Evolutionary conservation across 23 red algal genomes (phyloP).

Genomic region (Cyanidioschyzon merolae): DNA sequence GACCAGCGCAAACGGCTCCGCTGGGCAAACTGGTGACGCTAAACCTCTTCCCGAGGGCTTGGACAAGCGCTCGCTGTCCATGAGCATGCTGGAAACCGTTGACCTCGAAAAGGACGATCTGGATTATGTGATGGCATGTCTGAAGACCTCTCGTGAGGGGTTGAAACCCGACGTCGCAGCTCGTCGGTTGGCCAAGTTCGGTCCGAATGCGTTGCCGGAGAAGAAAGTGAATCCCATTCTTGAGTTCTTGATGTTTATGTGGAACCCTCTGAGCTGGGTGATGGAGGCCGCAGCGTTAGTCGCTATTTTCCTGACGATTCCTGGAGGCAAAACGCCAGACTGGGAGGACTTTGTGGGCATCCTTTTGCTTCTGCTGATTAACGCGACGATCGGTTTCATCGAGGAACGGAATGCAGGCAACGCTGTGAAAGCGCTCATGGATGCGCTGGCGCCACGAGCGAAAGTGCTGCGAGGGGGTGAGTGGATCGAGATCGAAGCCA

Average conservation of each 20-base stretch:
- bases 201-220: constrained; percentile 41
- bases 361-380: constrained; percentile 30
- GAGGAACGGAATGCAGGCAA: constrained; percentile 35
- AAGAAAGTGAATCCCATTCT: constrained; percentile 32
- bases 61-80: constrained; percentile 13
- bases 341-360: constrained; percentile 37
- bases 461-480: constrained; percentile 21
- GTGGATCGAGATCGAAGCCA: constrained; percentile 31
- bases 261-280: constrained; percentile 32
- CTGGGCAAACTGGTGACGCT: not conserved
- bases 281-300: constrained; percentile 20
- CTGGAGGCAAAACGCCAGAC: constrained; percentile 26
- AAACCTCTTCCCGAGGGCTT: not conserved
- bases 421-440: constrained; percentile 37
- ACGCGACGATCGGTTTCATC: constrained; percentile 36
- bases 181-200: constrained; percentile 26
- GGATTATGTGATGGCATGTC: constrained; percentile 17
- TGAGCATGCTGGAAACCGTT: constrained; percentile 13
- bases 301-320: constrained; percentile 12
- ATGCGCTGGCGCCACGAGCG: constrained; percentile 23
- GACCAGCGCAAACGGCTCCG: not conserved
- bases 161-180: constrained; percentile 23
- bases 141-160: constrained; percentile 10
- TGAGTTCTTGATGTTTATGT: constrained; percentile 40
- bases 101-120: constrained; percentile 9